A percentile compares a stretch with the other conserved stretches of the same genome.
Conservation (phyloP, 768 basidiomycete species). For the Boletus tomentosulus region DNA sequence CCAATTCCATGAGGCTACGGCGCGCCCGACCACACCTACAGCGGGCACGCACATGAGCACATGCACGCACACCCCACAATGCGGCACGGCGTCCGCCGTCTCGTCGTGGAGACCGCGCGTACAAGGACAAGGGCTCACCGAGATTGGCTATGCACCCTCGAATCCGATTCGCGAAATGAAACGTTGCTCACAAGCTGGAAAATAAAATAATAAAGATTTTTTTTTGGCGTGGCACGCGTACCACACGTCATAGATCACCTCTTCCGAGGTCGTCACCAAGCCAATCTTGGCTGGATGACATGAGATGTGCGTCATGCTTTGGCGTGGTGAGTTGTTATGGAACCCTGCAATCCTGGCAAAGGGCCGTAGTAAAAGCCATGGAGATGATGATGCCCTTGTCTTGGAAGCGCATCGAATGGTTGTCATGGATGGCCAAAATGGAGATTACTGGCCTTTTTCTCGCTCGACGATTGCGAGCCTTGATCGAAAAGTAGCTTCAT, state of each 20-base stretch:
- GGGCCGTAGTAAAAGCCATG: background rate
- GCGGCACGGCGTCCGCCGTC: no score
- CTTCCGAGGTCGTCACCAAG: background rate
- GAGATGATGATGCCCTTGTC: background rate
- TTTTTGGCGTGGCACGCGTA: constrained; percentile 5
- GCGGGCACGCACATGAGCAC: background rate
- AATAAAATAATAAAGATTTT: background rate
- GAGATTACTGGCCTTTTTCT: constrained; percentile 1
- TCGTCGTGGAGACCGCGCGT: background rate
- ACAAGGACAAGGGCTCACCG: constrained; percentile 2
- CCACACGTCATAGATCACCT: constrained; percentile 13
- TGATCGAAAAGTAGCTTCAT: background rate
- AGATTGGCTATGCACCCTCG: constrained; percentile 22
- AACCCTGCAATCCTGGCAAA: background rate
- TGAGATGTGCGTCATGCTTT: constrained; percentile 20
- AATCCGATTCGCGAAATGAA: constrained; percentile 24
- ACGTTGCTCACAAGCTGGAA: constrained; percentile 6
- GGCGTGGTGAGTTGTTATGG: constrained; percentile 5
- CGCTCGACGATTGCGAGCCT: background rate
- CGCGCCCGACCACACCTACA: constrained; percentile 3
- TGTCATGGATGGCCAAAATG: background rate
- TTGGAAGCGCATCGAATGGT: background rate
- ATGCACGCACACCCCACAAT: background rate
- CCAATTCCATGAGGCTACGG: constrained; percentile 18
- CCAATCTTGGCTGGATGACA: constrained; percentile 12